Conservation (phyloP, 768 basidiomycete genomes). For the Leucocoprinus sp. region DNA sequence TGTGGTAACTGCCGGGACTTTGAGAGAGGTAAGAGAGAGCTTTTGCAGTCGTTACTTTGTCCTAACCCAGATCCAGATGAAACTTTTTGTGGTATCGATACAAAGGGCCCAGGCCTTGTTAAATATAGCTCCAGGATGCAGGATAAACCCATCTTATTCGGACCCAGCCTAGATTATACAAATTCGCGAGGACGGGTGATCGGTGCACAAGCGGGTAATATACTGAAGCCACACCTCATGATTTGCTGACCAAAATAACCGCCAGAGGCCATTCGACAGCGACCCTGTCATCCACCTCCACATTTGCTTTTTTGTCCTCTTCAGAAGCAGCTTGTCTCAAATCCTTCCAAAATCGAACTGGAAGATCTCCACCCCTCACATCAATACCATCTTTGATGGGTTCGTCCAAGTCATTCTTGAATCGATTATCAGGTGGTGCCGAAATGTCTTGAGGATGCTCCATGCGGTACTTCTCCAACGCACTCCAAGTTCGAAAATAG, state of each 20-base stretch:
- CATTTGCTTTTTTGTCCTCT: slow-evolving; percentile 17
- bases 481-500: slow-evolving; percentile 66
- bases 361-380: slow-evolving; percentile 50
- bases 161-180: no score
- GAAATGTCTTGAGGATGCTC: slow-evolving; percentile 46
- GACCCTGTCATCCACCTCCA: slow-evolving; percentile 31
- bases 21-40: no score
- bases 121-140: no score
- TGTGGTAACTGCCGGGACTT: no score
- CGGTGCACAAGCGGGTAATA: background rate
- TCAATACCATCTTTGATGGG: slow-evolving; percentile 13
- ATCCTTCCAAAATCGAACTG: slow-evolving; percentile 52
- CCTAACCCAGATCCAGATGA: no score
- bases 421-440: slow-evolving; percentile 24
- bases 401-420: slow-evolving; percentile 20
- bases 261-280: slow-evolving; percentile 46
- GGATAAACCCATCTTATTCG: no score
- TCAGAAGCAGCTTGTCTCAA: slow-evolving; percentile 31
- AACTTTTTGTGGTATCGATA: no score
- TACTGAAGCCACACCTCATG: slow-evolving; percentile 6
- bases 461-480: slow-evolving; percentile 62
- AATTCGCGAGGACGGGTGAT: no score
- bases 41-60: no score
- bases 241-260: slow-evolving; percentile 28
- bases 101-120: no score